Conservation (phyloP, 2,329 filamentous ascomycete genomes). For the Fusarium sublunatum region DNA sequence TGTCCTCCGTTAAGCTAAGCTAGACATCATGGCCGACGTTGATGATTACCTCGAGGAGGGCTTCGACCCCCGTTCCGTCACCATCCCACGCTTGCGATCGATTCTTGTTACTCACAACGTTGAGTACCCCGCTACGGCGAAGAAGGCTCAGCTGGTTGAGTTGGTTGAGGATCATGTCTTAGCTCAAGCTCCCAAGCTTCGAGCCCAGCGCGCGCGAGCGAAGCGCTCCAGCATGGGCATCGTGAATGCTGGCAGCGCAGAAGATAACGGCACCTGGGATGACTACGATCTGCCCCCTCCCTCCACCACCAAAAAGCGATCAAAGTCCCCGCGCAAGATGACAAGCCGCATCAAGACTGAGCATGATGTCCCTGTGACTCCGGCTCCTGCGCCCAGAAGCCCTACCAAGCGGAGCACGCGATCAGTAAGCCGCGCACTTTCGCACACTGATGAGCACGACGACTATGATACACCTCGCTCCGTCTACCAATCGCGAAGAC, state of each 20-base stretch:
- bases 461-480: conserved; percentile 55
- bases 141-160: conserved; percentile 88
- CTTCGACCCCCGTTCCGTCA: conserved; percentile 86
- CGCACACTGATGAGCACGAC: conserved; percentile 61
- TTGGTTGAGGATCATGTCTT: conserved; percentile 84
- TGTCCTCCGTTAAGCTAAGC: conserved; percentile 20
- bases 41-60: conserved; percentile 88
- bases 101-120: conserved; percentile 92
- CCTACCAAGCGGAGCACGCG: conserved; percentile 67
- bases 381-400: conserved; percentile 54
- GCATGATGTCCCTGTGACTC: conserved; percentile 57
- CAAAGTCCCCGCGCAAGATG: conserved; percentile 66
- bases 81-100: conserved; percentile 87
- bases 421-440: conserved; percentile 65
- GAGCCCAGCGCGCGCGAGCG: conserved; percentile 79
- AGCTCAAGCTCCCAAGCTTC: conserved; percentile 80
- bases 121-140: conserved; percentile 86
- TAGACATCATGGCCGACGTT: conserved; percentile 68
- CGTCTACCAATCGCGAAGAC: conserved; percentile 62
- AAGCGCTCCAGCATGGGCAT: conserved; percentile 92
- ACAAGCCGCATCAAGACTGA: conserved; percentile 65
- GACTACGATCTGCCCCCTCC: conserved; percentile 68
- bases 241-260: conserved; percentile 72
- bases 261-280: conserved; percentile 71
- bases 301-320: conserved; percentile 62